These are phyloP conservation scores for Penicillium steckii DNA, from an alignment of 495 filamentous ascomycete species.

Conservation along the genomic window DNA sequence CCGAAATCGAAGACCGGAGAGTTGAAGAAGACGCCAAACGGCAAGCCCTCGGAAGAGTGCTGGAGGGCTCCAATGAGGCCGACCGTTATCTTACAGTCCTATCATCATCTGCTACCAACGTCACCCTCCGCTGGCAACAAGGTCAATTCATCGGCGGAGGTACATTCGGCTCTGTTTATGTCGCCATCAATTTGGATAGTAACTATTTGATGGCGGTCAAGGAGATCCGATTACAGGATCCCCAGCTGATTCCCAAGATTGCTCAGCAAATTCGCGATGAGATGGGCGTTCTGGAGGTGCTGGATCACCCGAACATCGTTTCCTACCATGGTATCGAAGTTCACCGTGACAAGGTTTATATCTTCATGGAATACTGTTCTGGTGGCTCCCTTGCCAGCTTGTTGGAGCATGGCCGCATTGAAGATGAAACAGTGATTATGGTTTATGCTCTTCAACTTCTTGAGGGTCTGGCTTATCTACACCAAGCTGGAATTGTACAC, in stretches of 20 bases:
- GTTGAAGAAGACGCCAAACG: constrained; percentile 83
- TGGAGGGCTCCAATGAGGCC: constrained; percentile 92
- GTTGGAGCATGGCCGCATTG: constrained; percentile 92
- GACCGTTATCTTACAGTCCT: constrained; percentile 92
- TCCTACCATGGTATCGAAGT: constrained; percentile 98
- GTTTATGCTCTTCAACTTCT: constrained; percentile 96
- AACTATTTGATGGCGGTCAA: constrained; percentile 98
- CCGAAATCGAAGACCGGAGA: constrained; percentile 71
- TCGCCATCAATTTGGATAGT: constrained; percentile 93
- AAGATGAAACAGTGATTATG: constrained; percentile 97
- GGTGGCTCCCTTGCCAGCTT: constrained; percentile 89
- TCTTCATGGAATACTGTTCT: constrained; percentile 99
- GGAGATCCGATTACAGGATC: constrained; percentile 95
- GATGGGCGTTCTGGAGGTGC: constrained; percentile 90
- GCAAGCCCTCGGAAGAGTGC: constrained; percentile 81
- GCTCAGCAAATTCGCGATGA: constrained; percentile 93
- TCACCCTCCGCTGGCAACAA: constrained; percentile 95
- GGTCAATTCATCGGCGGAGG: constrained; percentile 96
- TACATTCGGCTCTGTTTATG: constrained; percentile 96
- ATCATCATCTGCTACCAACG: constrained; percentile 90
- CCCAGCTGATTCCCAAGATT: constrained; percentile 90
- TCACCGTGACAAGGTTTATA: constrained; percentile 96
- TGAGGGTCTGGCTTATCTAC: constrained; percentile 92
- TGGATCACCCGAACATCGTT: constrained; percentile 97
- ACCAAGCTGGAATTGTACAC: constrained; percentile 86